Base-by-base conservation (phyloP, 73 alveolate species). In the Symbiodinium natans region DNA sequence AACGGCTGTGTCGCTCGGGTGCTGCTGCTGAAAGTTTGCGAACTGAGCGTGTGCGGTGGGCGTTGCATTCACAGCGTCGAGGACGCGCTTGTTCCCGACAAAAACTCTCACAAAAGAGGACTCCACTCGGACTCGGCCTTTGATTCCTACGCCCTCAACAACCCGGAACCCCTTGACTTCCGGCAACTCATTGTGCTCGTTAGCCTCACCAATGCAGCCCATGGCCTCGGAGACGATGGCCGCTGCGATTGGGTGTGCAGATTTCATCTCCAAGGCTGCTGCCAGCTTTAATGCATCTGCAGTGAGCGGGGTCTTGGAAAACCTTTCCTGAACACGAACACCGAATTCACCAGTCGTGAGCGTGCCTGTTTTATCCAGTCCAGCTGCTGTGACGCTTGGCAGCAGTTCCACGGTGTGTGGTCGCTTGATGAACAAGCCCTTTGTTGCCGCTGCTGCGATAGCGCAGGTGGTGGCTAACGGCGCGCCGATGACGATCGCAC, bases 401-500 rank as follows among this genome's bases (percentile, higher is more conserved):
- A 84, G 34, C 71, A 38, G 21, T 48, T 87, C 94, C 85, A 87
- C 94, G 1, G 94, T 87, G 17, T 87, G 71, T 11, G 94, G 36
- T 39, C 40, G 52, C 42, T 87, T 87, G 94, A 87, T 87, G 85
- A 87, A 82, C 94, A 87, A 34, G 25, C 94, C 94, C 7, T 40
- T 39, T 2, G 94, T 59, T 0, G 94, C 94, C 2, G 94, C 94
- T 10, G 94, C 94, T 31, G 94, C 94, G 11, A 87, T 87, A 29
- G 94, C 94, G 27, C 94, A 87, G 41, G 94, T 87, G 10, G 94
- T 87, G 1, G 94, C 94, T 43, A 87, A 27, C 6, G 94, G 94
- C n/a, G 94, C 94, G 21, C 94, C 94, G 40, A 87, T 87, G 23
- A 87, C 94, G 23, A 87, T n/a, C 2, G 94, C 94, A 27, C 94